Conservation (phyloP, 805 yeast species). For the Tetrapisispora fleetii region DNA sequence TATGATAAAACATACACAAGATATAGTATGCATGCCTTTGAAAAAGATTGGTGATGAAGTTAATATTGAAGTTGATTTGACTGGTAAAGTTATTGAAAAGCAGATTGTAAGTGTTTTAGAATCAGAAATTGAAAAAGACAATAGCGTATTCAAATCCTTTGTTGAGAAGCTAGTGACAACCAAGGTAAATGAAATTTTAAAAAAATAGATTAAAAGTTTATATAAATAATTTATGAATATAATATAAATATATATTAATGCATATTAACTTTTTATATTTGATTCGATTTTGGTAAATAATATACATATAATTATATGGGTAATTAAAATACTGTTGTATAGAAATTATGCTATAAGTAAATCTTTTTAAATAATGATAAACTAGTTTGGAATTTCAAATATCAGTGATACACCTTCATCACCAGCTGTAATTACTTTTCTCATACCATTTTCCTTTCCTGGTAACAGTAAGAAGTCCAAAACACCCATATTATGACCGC, state of each 20-base stretch:
- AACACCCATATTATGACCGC: conserved; percentile 92
- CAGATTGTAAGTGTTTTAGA: conserved; percentile 57
- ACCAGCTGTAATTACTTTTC: conserved; percentile 79
- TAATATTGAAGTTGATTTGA: conserved; percentile 89
- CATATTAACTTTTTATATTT: neutral
- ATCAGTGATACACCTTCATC: conserved; percentile 91
- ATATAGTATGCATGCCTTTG: conserved; percentile 60
- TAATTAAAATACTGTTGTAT: neutral
- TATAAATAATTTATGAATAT: neutral
- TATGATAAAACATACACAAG: conserved; percentile 88
- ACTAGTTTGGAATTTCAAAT: conserved; percentile 35
- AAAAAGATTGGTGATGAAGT: conserved; percentile 57
- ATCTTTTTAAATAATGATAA: neutral
- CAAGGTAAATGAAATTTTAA: conserved; percentile 25
- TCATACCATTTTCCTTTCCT: conserved; percentile 22
- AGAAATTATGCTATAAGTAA: neutral
- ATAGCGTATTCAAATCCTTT: conserved; percentile 41
- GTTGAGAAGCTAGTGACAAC: conserved; percentile 40
- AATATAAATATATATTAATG: neutral
- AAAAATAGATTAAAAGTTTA: neutral
- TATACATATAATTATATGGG: neutral
- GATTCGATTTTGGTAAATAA: neutral
- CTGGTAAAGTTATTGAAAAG: conserved; percentile 84
- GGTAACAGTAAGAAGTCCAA: conserved; percentile 70
- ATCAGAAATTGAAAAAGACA: conserved; percentile 40